Percentiles rank a stretch among this genome's conserved stretches.
These are phyloP conservation scores for Triticum urartu DNA, from an alignment of 176 grass and related monocot genomes.

Conservation along the genomic window DNA sequence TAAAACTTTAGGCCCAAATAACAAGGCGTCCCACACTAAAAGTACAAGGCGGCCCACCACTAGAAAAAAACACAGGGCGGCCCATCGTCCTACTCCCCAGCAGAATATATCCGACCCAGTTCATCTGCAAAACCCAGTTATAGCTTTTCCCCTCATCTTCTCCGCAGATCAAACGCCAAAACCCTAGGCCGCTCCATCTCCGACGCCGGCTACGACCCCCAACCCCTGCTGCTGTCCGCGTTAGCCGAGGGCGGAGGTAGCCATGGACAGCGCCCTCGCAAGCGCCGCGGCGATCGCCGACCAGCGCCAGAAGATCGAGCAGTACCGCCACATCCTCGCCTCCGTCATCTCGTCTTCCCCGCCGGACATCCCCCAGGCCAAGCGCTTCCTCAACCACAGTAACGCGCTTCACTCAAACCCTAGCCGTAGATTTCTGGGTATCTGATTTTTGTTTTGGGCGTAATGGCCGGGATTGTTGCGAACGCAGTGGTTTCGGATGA, in stretches of 20 bases:
- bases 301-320: slow-evolving; percentile 96
- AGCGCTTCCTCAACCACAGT: slow-evolving; percentile 97
- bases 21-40: too few species aligned
- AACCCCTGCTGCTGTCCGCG: not conserved
- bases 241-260: not conserved
- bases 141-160: not conserved
- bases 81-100: not conserved
- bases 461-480: slow-evolving; percentile 11
- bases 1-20: not conserved
- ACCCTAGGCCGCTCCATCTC: slow-evolving; percentile 27
- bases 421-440: not conserved
- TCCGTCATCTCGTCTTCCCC: slow-evolving; percentile 77
- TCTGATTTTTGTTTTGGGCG: not conserved
- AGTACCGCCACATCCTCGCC: slow-evolving; percentile 94
- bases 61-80: too few species aligned
- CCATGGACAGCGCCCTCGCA: slow-evolving; percentile 78
- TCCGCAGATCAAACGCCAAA: slow-evolving; percentile 36
- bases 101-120: not conserved
- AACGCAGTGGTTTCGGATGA: slow-evolving; percentile 88
- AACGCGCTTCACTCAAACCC: slow-evolving; percentile 9
- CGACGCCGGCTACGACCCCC: slow-evolving; percentile 17
- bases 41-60: too few species aligned
- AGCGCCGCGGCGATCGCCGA: slow-evolving; percentile 72
- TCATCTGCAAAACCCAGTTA: not conserved
- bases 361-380: slow-evolving; percentile 80